Evolutionary conservation across 345 rosid species (phyloP).

Genomic region (Eucalyptus marginata): DNA sequence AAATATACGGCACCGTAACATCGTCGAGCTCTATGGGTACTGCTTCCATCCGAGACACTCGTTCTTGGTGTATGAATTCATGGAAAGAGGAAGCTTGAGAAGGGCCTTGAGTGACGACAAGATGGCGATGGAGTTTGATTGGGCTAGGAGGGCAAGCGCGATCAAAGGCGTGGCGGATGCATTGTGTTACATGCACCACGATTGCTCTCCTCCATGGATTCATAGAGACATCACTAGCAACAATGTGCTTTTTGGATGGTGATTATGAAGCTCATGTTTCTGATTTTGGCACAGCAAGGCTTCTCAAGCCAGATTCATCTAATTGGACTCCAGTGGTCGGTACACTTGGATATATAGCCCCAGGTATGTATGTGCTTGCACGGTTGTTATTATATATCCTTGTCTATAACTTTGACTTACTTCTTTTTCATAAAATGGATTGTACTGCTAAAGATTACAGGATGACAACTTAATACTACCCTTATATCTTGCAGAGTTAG

Average conservation of each 20-base stretch:
- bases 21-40: background rate
- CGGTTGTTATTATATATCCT: background rate
- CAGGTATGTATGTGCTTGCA: conserved; percentile 1
- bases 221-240: conserved; percentile 12
- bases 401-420: background rate
- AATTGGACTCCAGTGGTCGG: background rate
- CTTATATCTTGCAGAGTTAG: background rate
- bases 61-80: background rate
- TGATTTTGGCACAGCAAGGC: background rate
- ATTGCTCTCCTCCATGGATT: background rate
- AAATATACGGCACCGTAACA: background rate
- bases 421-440: background rate
- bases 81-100: background rate
- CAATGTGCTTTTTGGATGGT: conserved; percentile 1
- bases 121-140: background rate
- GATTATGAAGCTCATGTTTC: conserved; percentile 11
- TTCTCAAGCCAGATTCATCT: background rate
- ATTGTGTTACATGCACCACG: conserved; percentile 5
- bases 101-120: background rate
- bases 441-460: background rate
- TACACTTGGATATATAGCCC: conserved; percentile 9
- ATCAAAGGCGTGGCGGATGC: background rate
- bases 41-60: background rate
- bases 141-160: background rate
- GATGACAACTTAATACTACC: background rate